Base-by-base conservation (phyloP, 345 rosid genomes). In the Iberis pinnata region DNA sequence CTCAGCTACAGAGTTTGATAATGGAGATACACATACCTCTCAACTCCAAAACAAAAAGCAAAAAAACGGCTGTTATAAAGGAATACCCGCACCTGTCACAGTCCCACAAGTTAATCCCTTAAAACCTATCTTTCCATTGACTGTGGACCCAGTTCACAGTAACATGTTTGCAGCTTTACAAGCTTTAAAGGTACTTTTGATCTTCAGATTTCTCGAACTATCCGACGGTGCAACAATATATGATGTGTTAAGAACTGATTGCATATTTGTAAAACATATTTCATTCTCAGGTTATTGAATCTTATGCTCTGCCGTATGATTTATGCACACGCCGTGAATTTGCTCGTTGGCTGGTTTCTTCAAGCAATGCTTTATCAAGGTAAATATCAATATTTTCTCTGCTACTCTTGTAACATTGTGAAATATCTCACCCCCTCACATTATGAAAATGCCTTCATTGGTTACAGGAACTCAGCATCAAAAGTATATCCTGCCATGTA, bases 401-500 rank as follows among this genome's bases (percentile, higher is more conserved):
- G 15, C 11, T 37, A 38, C 18, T 20, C 43, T 35, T 50, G 27
- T 51, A 51, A 13, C 36, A 27, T 46, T 38, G 47, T 45, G 31
- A 18, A 40, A 48, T 36, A 6, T 20, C 43, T 67, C 12, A 39
- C 15, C 8, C 3, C 56, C 10, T 59, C 12, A 38, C 5, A 36
- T 27, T 2, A 8, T 60, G 37, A 31, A 46, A 31, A 7, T 40
- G 38, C 31, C 65, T 67, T 66, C 25, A 43, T 68, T 47, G 43
- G 56, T 72, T 74, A 73, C 61, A 87, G 96, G 80, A 85, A 66
- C 54, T 59, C 88, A 3, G 52, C 67, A 53, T 87, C 98, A 18
- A 90, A 90, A 69, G 84, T 90, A 29, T 87, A 84, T 78, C 96
- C 93, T 39, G 98, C 96, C 13, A 92, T 85, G 97, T 88, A 81